Base-by-base conservation (phyloP, 2,329 filamentous ascomycete genomes). In the Fusarium sp. region DNA sequence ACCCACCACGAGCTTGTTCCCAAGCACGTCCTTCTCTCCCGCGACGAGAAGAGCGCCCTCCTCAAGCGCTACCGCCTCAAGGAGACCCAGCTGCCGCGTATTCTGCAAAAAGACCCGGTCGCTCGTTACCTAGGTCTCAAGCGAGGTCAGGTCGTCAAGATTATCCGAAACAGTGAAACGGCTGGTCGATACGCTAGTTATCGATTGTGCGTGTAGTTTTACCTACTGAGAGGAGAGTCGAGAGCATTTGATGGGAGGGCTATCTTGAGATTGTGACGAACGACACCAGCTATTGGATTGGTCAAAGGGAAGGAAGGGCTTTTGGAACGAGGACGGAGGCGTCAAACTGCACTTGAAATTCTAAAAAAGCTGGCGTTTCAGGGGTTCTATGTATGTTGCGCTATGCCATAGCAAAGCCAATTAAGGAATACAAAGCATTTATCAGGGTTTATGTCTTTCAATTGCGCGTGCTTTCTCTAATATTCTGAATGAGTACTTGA, bases 111-210 rank as follows among this genome's bases (percentile, higher is more conserved):
- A 72, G 96, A 99, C 79, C 96, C 96, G 5, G 94, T 99, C 53
- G 93, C 96, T 26, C 91, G 92, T 75, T 99, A 98, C 80, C 84
- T 98, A 57, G 96, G 96, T 14, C 84, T 99, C 78, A 92, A 92
- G 84, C 88, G 95, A 78, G 94, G 95, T 5, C 93, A 98, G 81
- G 95, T 99, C 5, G 96, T 99, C 76, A 99, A 99, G 88, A 99
- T 99, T 75, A 98, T 99, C 76, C 87, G 96, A 71, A 95, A 92
- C 80, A 95, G 91, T 77, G 96, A 98, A 86, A 99, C 96, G 58
- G 96, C 96, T 15, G 96, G 96, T 66, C 88, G 96, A 54, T 99
- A 99, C 82, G 96, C 96, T 49, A 97, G 94, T 88, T 99, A 99
- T 82, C 86, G 95, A 74, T 77, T 91, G 57, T 90, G 88, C 72